These are phyloP conservation scores for Corylus avellana DNA, from an alignment of 306 rosid species.

Conservation along the genomic window DNA sequence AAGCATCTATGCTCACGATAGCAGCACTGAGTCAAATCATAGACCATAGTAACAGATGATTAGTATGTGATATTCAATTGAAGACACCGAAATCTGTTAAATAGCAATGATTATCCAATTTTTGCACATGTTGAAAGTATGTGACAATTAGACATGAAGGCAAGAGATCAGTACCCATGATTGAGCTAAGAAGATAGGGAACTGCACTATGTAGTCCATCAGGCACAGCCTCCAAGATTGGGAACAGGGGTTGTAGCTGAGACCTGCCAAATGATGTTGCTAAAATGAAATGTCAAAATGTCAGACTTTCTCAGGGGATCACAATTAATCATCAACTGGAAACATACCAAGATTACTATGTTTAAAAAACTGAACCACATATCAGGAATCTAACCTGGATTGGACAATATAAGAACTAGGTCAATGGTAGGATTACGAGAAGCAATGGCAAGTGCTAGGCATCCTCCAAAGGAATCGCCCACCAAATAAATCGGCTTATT, in stretches of 20 bases:
- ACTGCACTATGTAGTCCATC: conserved; percentile 55
- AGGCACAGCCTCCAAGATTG: conserved; percentile 73
- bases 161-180: conserved; percentile 66
- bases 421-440: conserved; percentile 84
- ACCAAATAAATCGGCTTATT: conserved; percentile 88
- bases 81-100: conserved; percentile 9
- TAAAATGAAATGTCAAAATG: conserved; percentile 40
- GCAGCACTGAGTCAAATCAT: neutral
- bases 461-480: conserved; percentile 97
- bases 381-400: conserved; percentile 63
- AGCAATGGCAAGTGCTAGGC: conserved; percentile 93
- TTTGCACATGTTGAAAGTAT: conserved; percentile 13
- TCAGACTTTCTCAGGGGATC: conserved; percentile 31
- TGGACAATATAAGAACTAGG: conserved; percentile 63
- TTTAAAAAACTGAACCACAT: conserved; percentile 7
- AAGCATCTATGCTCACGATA: neutral
- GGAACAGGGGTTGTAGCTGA: conserved; percentile 80
- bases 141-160: conserved; percentile 16
- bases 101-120: conserved; percentile 15
- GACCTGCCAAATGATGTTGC: conserved; percentile 89
- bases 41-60: neutral
- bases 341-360: conserved; percentile 19
- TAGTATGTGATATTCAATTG: neutral
- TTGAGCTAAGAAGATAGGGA: conserved; percentile 76
- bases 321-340: conserved; percentile 24